Percentiles rank a stretch among this genome's conserved stretches.
Evolutionary conservation across 345 rosid genomes (phyloP).

Genomic region (Brassica napus): Da-Ae NC_063434.1:22666501-22667000

Average conservation of each 20-base stretch:
- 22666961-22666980: conserved; percentile 2
- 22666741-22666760: not conserved
- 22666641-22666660: conserved; percentile 91
- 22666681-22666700: conserved; percentile 94
- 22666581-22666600: conserved; percentile 45
- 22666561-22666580: not conserved
- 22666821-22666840: conserved; percentile 76
- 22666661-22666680: conserved; percentile 85
- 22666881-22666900: conserved; percentile 82
- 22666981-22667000: conserved; percentile 5
- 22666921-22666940: not conserved
- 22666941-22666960: not conserved
- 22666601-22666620: conserved; percentile 92
- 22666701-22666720: conserved; percentile 48
- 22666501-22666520: conserved; percentile 51
- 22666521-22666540: not conserved
- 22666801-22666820: conserved; percentile 77
- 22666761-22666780: not conserved
- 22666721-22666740: not conserved
- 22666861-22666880: conserved; percentile 85
- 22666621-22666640: conserved; percentile 94
- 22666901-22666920: conserved; percentile 37
- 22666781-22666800: conserved; percentile 90
- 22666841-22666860: conserved; percentile 79
- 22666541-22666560: not conserved